A percentile compares a stretch with the other conserved stretches of the same genome.
These are phyloP conservation scores for Aspergillus persii DNA, from an alignment of 2,329 filamentous ascomycete species.

Conservation along the genomic window DNA sequence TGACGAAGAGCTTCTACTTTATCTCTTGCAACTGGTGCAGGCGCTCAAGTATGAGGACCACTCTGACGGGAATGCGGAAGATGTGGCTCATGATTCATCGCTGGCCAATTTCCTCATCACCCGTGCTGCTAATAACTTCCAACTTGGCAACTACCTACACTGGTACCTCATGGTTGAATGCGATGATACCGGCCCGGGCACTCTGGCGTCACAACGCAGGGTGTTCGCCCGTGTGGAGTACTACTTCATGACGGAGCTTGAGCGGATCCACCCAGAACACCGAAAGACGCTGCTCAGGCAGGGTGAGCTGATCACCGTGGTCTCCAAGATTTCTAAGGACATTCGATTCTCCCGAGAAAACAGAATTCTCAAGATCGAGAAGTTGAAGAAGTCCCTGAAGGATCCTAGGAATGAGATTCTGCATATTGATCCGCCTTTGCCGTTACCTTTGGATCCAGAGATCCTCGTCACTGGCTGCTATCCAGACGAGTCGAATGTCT, in stretches of 20 bases:
- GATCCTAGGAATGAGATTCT: constrained; percentile 89
- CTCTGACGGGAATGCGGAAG: constrained; percentile 58
- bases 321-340: constrained; percentile 86
- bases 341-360: constrained; percentile 78
- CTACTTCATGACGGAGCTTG: constrained; percentile 89
- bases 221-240: constrained; percentile 92
- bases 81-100: constrained; percentile 72
- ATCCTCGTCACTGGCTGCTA: constrained; percentile 75
- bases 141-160: constrained; percentile 90
- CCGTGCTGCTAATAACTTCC: constrained; percentile 82
- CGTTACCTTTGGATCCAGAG: constrained; percentile 82
- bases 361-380: constrained; percentile 76
- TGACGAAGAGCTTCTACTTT: constrained; percentile 85
- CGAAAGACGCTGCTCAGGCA: constrained; percentile 78
- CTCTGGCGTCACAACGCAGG: constrained; percentile 71
- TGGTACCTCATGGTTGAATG: constrained; percentile 99
- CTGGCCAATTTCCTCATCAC: constrained; percentile 86
- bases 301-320: constrained; percentile 80
- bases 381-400: constrained; percentile 76
- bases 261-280: constrained; percentile 69
- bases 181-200: constrained; percentile 74
- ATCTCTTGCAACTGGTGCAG: constrained; percentile 90
- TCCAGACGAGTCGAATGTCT: constrained; percentile 82
- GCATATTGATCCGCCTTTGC: constrained; percentile 78
- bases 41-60: constrained; percentile 91